Conservation (phyloP, 257 asterid genomes). For the Nicotiana undulata region DNA sequence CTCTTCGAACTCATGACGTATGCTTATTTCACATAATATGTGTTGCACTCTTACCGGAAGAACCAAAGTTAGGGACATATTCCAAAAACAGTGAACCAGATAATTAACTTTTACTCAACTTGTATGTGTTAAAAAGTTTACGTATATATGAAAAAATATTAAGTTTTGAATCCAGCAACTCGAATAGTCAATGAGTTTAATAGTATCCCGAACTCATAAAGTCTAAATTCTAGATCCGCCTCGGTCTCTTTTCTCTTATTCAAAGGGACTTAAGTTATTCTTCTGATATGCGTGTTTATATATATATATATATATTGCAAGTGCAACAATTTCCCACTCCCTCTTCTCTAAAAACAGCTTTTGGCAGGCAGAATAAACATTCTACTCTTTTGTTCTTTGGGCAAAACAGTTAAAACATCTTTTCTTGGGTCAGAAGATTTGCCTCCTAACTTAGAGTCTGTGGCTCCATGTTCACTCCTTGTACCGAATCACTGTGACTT, state of each 20-base stretch:
- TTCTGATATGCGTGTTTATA: not conserved
- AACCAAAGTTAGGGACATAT: no score
- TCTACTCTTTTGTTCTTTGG: not conserved
- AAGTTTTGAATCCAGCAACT: no score
- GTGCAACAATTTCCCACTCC: slow-evolving; percentile 26
- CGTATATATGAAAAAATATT: no score
- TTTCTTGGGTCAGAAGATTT: slow-evolving; percentile 22
- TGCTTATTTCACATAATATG: no score
- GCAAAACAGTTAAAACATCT: slow-evolving; percentile 15
- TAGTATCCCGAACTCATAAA: no score
- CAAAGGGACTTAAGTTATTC: not conserved
- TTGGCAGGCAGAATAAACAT: not conserved
- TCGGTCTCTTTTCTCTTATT: not conserved
- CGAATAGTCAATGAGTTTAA: no score
- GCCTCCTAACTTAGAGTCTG: not conserved
- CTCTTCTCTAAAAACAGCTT: slow-evolving; percentile 8
- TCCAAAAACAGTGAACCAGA: no score
- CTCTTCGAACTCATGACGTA: no score
- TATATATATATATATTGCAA: not conserved
- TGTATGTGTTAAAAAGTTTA: no score
- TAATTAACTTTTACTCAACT: no score
- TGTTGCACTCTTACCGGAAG: no score
- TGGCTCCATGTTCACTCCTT: not conserved
- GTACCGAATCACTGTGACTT: no score
- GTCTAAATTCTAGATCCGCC: slow-evolving; percentile 14